Evolutionary conservation across 2,329 filamentous ascomycete species (phyloP), one percentile per base, ranked within the genome.

Genomic region (Penicillium sp.): DNA sequence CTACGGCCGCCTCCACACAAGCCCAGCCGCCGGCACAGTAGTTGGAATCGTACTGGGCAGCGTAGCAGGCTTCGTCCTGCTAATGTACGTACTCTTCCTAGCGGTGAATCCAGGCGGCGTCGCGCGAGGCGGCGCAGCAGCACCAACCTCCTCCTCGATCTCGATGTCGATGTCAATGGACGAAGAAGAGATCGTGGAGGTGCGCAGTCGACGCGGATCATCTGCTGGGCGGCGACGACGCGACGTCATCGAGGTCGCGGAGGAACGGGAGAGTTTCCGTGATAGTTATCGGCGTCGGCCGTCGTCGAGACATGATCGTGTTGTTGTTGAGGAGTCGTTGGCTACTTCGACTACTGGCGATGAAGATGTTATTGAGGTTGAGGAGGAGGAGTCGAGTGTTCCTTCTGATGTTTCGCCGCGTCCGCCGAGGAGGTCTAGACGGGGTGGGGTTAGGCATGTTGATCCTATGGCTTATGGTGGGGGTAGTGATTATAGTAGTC

Each of bases 1-100:
- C 63, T 89, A 89, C 72, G 77, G 80, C 45, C 76, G 78, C 51
- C 74, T 84, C 34, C 72, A 82, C 68, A 66, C 74, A 27, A 80
- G 83, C 6, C 84, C 84, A 0, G 46, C 77, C 0, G 80, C 85
- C 0, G 85, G 83, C 53, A 80, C 80, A 39, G 80, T 88, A 1
- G 84, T 79, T 10, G 86, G 85, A 53, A 87, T 87, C 57, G 81
- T 76, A 60, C 69, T 82, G 67, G 62, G 79, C 70, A 65, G 68
- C 57, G 72, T 82, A 47, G 76, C 72, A 29, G 83, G 78, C 51
- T 82, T 85, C 68, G 68, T 85, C 33, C 72, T 86, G 34, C 60
- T 84, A 13, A 71, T 85, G 31, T 80, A 80, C 69, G 65, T 84
- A 13, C 61, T 84, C 55, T 83, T 82, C 68, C 75, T 78, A 2